These are phyloP conservation scores for Xerocomellus intermedius DNA, from an alignment of 768 basidiomycete species.

Conservation along the genomic window DNA sequence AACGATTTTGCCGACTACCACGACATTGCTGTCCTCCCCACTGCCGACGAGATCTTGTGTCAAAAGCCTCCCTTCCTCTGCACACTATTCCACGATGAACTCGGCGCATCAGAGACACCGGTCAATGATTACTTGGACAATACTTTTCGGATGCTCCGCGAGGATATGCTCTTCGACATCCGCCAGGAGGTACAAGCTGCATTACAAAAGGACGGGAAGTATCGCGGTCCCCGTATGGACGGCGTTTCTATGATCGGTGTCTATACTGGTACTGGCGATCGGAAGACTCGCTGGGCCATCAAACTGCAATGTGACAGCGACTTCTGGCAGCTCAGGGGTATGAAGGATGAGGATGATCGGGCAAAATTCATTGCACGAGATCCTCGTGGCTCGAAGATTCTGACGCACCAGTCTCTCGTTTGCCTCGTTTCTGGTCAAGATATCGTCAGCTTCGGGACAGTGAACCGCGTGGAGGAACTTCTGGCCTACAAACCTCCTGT, in stretches of 20 bases:
- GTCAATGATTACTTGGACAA: constrained; percentile 54
- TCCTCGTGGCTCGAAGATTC: constrained; percentile 30
- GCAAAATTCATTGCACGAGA: constrained; percentile 35
- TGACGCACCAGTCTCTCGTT: constrained; percentile 54
- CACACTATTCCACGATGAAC: constrained; percentile 25
- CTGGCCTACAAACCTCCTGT: constrained; percentile 47
- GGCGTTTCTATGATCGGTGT: constrained; percentile 38
- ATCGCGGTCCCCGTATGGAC: constrained; percentile 33
- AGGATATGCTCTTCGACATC: constrained; percentile 61
- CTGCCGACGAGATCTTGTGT: constrained; percentile 54
- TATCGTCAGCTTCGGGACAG: constrained; percentile 51
- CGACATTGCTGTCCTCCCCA: constrained; percentile 58
- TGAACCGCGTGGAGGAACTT: constrained; percentile 54
- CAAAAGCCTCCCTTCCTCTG: constrained; percentile 49
- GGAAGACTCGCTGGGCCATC: constrained; percentile 41
- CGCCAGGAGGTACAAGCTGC: constrained; percentile 50
- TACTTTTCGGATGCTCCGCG: constrained; percentile 61
- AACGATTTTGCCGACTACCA: constrained; percentile 63
- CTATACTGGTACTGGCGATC: constrained; percentile 26
- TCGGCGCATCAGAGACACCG: constrained; percentile 27
- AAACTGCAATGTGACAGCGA: constrained; percentile 35
- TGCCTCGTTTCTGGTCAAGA: constrained; percentile 49
- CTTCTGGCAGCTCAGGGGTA: constrained; percentile 34
- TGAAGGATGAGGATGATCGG: constrained; percentile 30
- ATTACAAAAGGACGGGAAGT: constrained; percentile 34